Evolutionary conservation across 176 grass and related monocot species (phyloP).

Genomic region (Oryza officinalis): DNA sequence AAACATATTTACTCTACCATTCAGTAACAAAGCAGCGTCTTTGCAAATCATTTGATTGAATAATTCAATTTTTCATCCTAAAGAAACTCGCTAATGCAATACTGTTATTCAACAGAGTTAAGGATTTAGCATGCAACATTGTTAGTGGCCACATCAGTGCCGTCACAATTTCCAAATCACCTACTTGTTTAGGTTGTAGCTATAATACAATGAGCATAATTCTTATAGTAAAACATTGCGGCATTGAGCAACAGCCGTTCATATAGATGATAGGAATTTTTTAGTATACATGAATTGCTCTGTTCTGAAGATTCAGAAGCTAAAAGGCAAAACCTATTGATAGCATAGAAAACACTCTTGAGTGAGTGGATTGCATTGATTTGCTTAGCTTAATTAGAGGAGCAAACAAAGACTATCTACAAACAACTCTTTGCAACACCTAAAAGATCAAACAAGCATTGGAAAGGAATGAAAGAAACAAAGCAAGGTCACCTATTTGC

Average conservation of each 20-base stretch:
- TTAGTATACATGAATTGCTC: neutral
- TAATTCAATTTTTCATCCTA: neutral
- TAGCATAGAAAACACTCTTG: neutral
- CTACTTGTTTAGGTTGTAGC: neutral
- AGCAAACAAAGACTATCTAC: constrained; percentile 45
- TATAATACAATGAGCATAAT: neutral
- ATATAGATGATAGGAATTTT: neutral
- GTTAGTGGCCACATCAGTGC: neutral
- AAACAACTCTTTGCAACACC: constrained; percentile 35
- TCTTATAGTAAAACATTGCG: neutral
- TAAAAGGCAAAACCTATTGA: neutral
- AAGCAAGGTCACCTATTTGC: constrained; percentile 37
- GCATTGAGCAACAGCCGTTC: neutral
- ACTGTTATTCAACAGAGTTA: neutral
- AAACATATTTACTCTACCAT: neutral
- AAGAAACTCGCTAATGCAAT: neutral
- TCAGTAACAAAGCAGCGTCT: neutral
- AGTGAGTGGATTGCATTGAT: constrained; percentile 17
- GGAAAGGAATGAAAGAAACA: constrained; percentile 42
- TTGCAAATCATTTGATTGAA: neutral
- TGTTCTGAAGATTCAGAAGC: neutral
- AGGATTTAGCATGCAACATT: neutral
- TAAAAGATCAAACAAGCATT: constrained; percentile 43
- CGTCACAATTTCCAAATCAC: neutral
- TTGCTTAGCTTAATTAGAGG: constrained; percentile 17